Conservation (phyloP, 192 early-diverging fungal species). For the Podila epicladia region DNA sequence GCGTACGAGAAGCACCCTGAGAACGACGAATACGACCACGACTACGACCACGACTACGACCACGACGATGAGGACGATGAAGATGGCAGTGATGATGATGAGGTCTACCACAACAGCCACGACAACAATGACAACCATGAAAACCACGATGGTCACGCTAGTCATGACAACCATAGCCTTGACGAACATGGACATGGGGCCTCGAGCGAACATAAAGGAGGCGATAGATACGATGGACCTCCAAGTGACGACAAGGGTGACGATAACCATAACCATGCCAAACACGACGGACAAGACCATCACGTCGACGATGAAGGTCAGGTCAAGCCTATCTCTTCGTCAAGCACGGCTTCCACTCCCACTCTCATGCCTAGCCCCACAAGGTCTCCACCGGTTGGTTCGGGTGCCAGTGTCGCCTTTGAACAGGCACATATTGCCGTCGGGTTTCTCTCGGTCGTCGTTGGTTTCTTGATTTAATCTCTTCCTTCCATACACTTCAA, state of each 20-base stretch:
- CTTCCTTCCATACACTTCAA: neutral
- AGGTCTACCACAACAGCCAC: neutral
- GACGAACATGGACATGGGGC: no score
- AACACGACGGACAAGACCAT: neutral
- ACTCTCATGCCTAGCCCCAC: neutral
- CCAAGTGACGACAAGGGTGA: neutral
- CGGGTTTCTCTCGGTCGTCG: neutral
- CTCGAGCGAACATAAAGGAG: no score
- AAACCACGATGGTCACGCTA: neutral
- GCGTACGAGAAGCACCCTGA: neutral
- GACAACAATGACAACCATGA: neutral
- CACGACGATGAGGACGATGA: conserved; percentile 10
- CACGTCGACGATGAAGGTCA: neutral
- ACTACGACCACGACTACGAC: neutral
- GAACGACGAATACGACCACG: no score
- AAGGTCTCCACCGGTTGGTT: neutral
- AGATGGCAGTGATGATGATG: conserved; percentile 8
- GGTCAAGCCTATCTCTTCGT: neutral
- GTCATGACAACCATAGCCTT: neutral
- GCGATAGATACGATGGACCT: no score
- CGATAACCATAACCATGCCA: neutral
- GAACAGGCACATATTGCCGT: neutral
- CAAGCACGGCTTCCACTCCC: neutral
- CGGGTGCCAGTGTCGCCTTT: neutral
- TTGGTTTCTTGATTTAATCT: neutral